Base-by-base conservation (phyloP, 2,329 filamentous ascomycete genomes). In the Penicillium sp. region DNA sequence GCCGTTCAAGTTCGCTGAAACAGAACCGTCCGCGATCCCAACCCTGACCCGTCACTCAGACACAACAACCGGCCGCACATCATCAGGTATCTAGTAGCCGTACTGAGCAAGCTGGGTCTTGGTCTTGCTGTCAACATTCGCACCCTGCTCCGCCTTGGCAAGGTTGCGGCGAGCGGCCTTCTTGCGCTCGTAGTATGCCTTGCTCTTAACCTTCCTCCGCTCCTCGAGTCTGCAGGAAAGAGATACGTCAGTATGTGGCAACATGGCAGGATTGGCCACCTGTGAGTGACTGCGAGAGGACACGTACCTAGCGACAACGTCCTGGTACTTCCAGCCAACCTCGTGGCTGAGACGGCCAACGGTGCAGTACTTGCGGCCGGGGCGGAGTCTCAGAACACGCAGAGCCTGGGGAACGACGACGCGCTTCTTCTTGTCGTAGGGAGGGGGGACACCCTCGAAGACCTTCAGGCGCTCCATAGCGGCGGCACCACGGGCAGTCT, bases 301-400 rank as follows among this genome's bases (percentile, higher is more conserved):
- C 36, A 86, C 89, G 68, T 78, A 97, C 90, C 87, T 89, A 67
- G 84, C 86, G 77, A 98, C 93, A 69, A 98, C 90, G 72, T 96
- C 91, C 82, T 96, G 87, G 86, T 98, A 97, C 80, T 98, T 98
- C 93, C 93, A 98, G 78, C 93, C 93, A 69, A 97, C 93, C 80
- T 98, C 93, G 77, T 96, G 90, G 75, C 87, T 93, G 70, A 98
- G 80, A 77, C 93, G 84, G 64, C 93, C 93, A 62, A 98, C 91
- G 58, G 90, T 94, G 87, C 93, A 98, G 87, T 94, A 98, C 84
- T 98, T 98, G 80, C 93, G 89, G 70, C 93, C 93, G 67, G 93
- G 93, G 83, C 96, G 94, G 72, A 98, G 81, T 73, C 93, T 83
- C 72, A 98, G 83, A 60, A 98, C 86, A 70, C 93, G 85, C 68